A percentile compares a stretch with the other conserved stretches of the same genome.
These are phyloP conservation scores for Pichia sp. DNA, from an alignment of 1,139 yeast genomes.

Conservation along the genomic window DNA sequence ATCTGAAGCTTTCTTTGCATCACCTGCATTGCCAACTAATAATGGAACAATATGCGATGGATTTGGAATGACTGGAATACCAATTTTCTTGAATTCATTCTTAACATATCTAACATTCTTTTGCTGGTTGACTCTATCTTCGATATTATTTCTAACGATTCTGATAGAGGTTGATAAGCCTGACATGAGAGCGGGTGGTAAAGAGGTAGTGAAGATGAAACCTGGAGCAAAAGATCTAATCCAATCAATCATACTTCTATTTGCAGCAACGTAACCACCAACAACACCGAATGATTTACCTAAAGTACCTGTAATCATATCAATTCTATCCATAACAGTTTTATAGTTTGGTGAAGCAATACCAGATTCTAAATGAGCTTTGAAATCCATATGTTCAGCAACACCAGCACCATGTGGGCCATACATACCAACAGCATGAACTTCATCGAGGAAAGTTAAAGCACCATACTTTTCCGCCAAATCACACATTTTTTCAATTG, in stretches of 20 bases:
- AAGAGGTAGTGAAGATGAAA: conserved; percentile 88
- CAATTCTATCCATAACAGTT: conserved; percentile 83
- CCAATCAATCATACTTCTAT: conserved; percentile 82
- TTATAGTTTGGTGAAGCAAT: conserved; percentile 43
- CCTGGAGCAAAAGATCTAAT: conserved; percentile 96
- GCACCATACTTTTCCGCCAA: conserved; percentile 98
- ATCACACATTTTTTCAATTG: conserved; percentile 87
- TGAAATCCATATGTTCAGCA: conserved; percentile 91
- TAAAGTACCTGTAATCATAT: conserved; percentile 93
- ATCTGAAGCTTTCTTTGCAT: conserved; percentile 89
- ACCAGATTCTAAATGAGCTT: conserved; percentile 67
- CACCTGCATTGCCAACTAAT: conserved; percentile 87
- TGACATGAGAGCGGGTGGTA: conserved; percentile 98
- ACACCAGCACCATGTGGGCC: conserved; percentile 99
- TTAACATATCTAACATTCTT: conserved; percentile 81
- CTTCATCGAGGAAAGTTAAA: conserved; percentile 92
- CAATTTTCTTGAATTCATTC: conserved; percentile 56
- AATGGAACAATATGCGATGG: conserved; percentile 97
- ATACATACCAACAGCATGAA: conserved; percentile 97
- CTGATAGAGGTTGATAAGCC: conserved; percentile 87
- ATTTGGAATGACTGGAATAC: conserved; percentile 93
- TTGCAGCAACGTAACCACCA: conserved; percentile 96
- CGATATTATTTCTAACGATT: conserved; percentile 70
- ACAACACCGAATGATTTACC: conserved; percentile 97
- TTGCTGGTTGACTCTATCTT: conserved; percentile 81